Evolutionary conservation across 768 basidiomycete species (phyloP), one percentile per base, ranked within the genome.

Genomic region (Lactarius sp.): DNA sequence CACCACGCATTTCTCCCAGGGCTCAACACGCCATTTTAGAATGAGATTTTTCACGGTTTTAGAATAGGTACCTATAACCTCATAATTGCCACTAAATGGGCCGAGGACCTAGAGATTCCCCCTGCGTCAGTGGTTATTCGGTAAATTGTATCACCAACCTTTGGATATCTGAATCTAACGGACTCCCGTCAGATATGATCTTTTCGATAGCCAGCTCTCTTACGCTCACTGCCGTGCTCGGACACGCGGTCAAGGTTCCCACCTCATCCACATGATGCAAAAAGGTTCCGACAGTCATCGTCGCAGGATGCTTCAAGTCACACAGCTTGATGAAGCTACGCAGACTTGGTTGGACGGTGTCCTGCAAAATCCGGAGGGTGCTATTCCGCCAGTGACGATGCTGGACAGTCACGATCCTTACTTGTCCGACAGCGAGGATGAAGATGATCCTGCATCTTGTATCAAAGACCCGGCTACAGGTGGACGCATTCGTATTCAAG

Each of bases 391-490:
- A 34, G 70, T 61, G 42, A 74, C 77, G 34, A 66, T 85, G 14
- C 71, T 67, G 22, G 77, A 80, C 56, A 74, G 73, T 50, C 70
- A 70, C 34, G 71, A 80, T 61, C 71, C 79, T n/a, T 81, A 79
- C 64, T 74, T 77, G 47, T 80, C 79, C 0, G 82, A 83, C 60
- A 79, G 75, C 53, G 82, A 81, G 14, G 80, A 79, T 36, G 80
- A 84, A 44, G 78, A 77, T 16, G 73, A 75, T 2, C 67, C 71
- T 8, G 72, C 70, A 51, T 66, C 72, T 20, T 82, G 66, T 64
- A 78, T 92, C 51, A 73, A 78, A 65, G 88, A 92, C 69, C 82
- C 90, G 1, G 79, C 80, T 2, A 85, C 87, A 12, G 78, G 85
- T 52, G 80, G 82, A 22, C 79, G 80, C 52, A 79, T 93, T 56